Conservation (phyloP, 2,329 filamentous ascomycete species). For the Rhinocladiella mackenziei region DNA sequence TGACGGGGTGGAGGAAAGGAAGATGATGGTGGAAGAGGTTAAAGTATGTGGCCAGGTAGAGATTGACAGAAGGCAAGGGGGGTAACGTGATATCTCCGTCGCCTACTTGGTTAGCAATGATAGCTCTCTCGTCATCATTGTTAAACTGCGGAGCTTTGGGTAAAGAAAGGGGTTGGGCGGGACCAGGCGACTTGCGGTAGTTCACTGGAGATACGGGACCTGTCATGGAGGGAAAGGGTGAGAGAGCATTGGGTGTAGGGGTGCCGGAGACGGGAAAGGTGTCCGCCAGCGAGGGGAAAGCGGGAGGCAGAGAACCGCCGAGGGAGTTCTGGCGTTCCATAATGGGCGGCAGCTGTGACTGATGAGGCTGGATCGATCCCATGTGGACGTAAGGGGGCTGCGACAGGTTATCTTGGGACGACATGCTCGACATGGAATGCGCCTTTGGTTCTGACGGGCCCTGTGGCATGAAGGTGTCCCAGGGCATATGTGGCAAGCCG, state of each 20-base stretch:
- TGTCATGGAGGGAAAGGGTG: conserved; percentile 66
- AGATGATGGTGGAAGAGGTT: conserved; percentile 94
- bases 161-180: conserved; percentile 60
- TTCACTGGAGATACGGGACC: conserved; percentile 66
- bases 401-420: conserved; percentile 61
- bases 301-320: conserved; percentile 59
- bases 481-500: conserved; percentile 79
- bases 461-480: conserved; percentile 81
- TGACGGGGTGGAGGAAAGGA: conserved; percentile 89
- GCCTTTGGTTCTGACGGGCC: conserved; percentile 67
- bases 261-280: conserved; percentile 65
- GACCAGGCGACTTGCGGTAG: conserved; percentile 66
- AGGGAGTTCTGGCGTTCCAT: conserved; percentile 60
- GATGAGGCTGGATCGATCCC: conserved; percentile 55
- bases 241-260: conserved; percentile 68
- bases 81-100: conserved; percentile 91
- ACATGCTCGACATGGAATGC: conserved; percentile 65
- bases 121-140: conserved; percentile 80
- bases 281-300: conserved; percentile 67
- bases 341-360: conserved; percentile 63
- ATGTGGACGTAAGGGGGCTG: conserved; percentile 60
- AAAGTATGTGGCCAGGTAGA: conserved; percentile 93
- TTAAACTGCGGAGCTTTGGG: conserved; percentile 74
- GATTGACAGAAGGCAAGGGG: conserved; percentile 73
- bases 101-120: conserved; percentile 77